Evolutionary conservation across 257 asterid genomes (phyloP), one percentile per base, ranked within the genome.

Genomic region (Nicotiana undulata): DNA sequence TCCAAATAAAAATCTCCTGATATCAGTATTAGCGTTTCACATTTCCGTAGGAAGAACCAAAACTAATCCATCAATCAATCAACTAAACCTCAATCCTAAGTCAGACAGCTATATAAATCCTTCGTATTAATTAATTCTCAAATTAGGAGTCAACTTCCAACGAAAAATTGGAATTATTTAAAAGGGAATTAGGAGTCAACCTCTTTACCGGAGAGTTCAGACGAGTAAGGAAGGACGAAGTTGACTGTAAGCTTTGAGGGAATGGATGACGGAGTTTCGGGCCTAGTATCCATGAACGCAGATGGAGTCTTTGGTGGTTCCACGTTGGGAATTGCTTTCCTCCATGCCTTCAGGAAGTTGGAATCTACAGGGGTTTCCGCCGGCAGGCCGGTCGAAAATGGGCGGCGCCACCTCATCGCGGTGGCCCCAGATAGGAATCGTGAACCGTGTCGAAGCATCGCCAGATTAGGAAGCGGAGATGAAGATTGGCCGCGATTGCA

Each of bases 241-340:
- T 94, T 94, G 87, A 92, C 88, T 6, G 98, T 94, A 86, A 92
- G 97, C 84, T 94, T 92, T 0, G 97, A 83, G 10, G 97, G 98
- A 51, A 94, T 91, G 10, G 94, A 85, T 56, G 92, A 81, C 4
- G 97, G 95, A 12, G 90, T 86, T 2, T 91, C 89, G 5, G 92
- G 97, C 20, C 97, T 95, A 26, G 93, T 88, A 1, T 66, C 16
- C 97, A 92, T 93, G 85, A 83, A 93, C 0, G 93, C 82, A n/a
- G 89, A 84, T 12, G 93, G 91, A 24, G 93, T 91, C 78, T 85
- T 89, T 4, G 97, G 98, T 18, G 96, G 93, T 8, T 93, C 98
- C 22, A 92, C 81, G 55, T 77, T 87, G 13, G 96, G 94, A 76
- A 87, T 80, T 77, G 61, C 28, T 84, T 92, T 91, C 88, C 85